These are phyloP conservation scores for Teratosphaeria zuluensis DNA, from an alignment of 2,329 filamentous ascomycete species.

Conservation along the genomic window DNA sequence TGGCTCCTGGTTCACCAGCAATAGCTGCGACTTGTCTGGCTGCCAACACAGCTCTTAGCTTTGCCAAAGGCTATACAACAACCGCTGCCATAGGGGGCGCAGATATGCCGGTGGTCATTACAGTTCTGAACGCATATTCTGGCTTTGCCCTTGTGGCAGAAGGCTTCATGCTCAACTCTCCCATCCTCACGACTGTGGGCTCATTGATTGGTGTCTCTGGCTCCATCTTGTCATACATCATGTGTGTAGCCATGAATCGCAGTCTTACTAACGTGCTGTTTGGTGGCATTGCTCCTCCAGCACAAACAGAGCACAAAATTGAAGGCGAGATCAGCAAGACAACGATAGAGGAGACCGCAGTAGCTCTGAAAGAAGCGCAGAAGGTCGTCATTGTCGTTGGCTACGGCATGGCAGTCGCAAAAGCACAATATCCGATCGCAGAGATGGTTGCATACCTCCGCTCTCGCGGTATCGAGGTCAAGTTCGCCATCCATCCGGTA, in stretches of 20 bases:
- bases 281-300: conserved; percentile 62
- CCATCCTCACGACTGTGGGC: conserved; percentile 73
- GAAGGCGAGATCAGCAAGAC: conserved; percentile 72
- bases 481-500: conserved; percentile 58
- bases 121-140: conserved; percentile 81
- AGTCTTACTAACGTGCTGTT: conserved; percentile 84
- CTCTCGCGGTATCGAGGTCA: conserved; percentile 67
- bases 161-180: conserved; percentile 84
- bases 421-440: conserved; percentile 82
- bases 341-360: conserved; percentile 69
- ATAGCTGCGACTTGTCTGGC: conserved; percentile 71
- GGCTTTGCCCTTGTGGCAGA: conserved; percentile 85
- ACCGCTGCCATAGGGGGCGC: conserved; percentile 85
- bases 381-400: conserved; percentile 84
- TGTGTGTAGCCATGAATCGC: conserved; percentile 86
- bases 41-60: conserved; percentile 68
- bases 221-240: conserved; percentile 78
- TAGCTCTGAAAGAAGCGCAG: conserved; percentile 64
- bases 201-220: conserved; percentile 82
- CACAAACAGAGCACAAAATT: conserved; percentile 57
- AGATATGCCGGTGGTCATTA: conserved; percentile 89
- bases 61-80: conserved; percentile 78
- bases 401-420: conserved; percentile 90
- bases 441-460: conserved; percentile 69
- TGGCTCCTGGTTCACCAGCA: conserved; percentile 68